These are phyloP conservation scores for Cercospora zeina DNA, from an alignment of 2,329 filamentous ascomycete species.

Conservation along the genomic window DNA sequence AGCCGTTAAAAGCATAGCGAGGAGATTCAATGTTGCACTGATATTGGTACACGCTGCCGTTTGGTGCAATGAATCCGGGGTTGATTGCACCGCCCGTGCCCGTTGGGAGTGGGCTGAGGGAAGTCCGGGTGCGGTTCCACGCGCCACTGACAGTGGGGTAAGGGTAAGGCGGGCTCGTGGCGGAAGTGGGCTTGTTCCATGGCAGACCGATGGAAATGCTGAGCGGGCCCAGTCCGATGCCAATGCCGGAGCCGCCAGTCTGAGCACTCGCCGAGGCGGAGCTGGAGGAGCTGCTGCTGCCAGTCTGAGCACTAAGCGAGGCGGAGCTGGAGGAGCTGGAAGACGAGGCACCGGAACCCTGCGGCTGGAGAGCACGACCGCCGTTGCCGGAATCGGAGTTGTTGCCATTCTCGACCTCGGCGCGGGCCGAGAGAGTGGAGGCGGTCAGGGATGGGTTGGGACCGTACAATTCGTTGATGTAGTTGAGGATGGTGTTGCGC, in stretches of 20 bases:
- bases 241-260: constrained; percentile 12
- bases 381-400: neutral
- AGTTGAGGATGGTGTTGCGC: constrained; percentile 47
- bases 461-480: constrained; percentile 60
- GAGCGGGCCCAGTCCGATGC: constrained; percentile 20
- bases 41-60: constrained; percentile 63
- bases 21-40: constrained; percentile 64
- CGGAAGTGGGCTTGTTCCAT: constrained; percentile 13
- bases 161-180: constrained; percentile 11
- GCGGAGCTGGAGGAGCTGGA: constrained; percentile 2
- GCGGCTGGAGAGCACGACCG: neutral
- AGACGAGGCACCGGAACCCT: constrained; percentile 6
- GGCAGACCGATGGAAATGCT: constrained; percentile 20
- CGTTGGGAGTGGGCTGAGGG: constrained; percentile 9
- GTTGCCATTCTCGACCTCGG: constrained; percentile 10
- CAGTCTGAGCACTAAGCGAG: neutral
- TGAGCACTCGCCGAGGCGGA: neutral
- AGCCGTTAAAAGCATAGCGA: constrained; percentile 60
- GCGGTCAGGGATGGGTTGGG: constrained; percentile 23
- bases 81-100: constrained; percentile 8
- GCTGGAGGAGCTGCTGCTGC: constrained; percentile 9
- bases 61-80: constrained; percentile 37
- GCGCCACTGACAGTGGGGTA: constrained; percentile 16
- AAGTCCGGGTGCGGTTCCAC: constrained; percentile 20
- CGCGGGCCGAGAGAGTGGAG: constrained; percentile 16